Base-by-base conservation (phyloP, 2,329 filamentous ascomycete genomes). In the Bertia moriformis region DNA sequence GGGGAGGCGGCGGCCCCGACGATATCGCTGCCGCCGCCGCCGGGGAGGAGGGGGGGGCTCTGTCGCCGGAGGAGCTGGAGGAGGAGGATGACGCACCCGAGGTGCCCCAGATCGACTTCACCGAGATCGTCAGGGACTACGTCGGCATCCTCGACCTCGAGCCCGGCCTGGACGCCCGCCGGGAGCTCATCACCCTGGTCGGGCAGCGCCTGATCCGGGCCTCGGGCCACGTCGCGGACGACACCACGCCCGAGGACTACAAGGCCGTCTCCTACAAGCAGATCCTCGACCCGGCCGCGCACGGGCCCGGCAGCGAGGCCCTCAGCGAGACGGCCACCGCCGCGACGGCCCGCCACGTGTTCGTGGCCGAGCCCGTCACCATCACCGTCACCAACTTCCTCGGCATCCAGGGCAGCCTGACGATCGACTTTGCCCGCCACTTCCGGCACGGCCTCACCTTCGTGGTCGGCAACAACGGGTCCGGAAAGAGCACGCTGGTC, bases 301-400 rank as follows among this genome's bases (percentile, higher is more conserved):
- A n/a, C n/a, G 22, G 7, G n/a, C n/a, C 22, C 7, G 22, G n/a
- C 7, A 27, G 22, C 22, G n/a, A n/a, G 7, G 7, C 22, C n/a
- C 22, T 27, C n/a, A 10, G 7, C 7, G 22, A 27, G 22, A n/a
- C 22, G 7, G n/a, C 7, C 22, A n/a, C 7, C 22, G 22, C 22
- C 7, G 22, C 22, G 22, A n/a, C 22, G 7, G 7, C 22, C 7
- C 22, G 22, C 7, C 22, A n/a, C n/a, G 43, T 53, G n/a, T 56
- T 56, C 30, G 46, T 47, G 5, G 51, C 51, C 4, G 43, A 43
- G 19, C 47, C 47, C 17, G 44, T 37, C n/a, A 40, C 46, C 3
- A 42, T 58, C 18, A 48, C 45, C 5, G 54, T 57, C 15, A 49
- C 46, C n/a, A 58, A 57, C 38, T 58, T 58, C 17, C 49, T 58